Evolutionary conservation across 176 grass and related monocot genomes (phyloP).

Genomic region (Carex pumila): DNA sequence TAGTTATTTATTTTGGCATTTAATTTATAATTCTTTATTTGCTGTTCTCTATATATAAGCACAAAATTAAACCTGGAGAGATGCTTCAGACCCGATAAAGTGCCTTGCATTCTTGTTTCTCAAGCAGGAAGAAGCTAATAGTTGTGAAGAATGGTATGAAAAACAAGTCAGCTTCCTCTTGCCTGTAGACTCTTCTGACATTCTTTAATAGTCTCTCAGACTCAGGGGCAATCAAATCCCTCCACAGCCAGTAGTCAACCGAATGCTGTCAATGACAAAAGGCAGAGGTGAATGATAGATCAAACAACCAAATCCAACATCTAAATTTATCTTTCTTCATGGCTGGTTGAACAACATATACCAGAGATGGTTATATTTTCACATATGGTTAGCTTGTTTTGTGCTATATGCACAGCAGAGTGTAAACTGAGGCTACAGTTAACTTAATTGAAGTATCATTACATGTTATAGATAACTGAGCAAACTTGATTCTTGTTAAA

Average conservation of each 20-base stretch:
- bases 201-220: slow-evolving; percentile 68
- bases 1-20: neutral
- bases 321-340: neutral
- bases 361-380: neutral
- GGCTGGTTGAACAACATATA: neutral
- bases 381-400: neutral
- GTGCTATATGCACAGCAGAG: neutral
- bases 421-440: neutral
- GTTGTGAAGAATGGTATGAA: slow-evolving; percentile 95
- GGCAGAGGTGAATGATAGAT: neutral
- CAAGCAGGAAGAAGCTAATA: slow-evolving; percentile 90
- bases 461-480: neutral
- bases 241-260: slow-evolving; percentile 98
- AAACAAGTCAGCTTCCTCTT: slow-evolving; percentile 94
- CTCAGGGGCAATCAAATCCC: slow-evolving; percentile 82
- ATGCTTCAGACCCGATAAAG: slow-evolving; percentile 98
- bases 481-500: neutral
- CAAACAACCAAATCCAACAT: slow-evolving; percentile 8
- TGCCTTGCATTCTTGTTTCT: slow-evolving; percentile 97
- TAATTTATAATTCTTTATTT: neutral
- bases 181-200: slow-evolving; percentile 55
- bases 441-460: neutral
- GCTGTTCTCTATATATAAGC: neutral
- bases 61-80: slow-evolving; percentile 77
- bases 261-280: slow-evolving; percentile 66